A percentile compares a stretch with the other conserved stretches of the same genome.
Evolutionary conservation across 768 basidiomycete genomes (phyloP).

Genomic region (Tricholoma sp.): DNA sequence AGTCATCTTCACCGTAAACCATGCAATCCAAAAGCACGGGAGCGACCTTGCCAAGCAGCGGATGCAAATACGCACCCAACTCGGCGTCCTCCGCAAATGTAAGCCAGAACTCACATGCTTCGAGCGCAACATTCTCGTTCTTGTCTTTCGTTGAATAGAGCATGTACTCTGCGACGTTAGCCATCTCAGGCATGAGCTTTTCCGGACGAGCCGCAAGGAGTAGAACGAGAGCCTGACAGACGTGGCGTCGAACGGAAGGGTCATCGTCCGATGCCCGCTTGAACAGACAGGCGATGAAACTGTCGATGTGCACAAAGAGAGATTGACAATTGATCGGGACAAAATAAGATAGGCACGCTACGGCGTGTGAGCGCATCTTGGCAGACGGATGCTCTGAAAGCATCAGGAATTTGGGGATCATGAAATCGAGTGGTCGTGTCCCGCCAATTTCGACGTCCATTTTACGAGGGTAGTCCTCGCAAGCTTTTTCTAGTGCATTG

Average conservation of each 20-base stretch:
- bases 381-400: conserved; percentile 80
- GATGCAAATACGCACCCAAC: conserved; percentile 76
- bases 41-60: conserved; percentile 85
- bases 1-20: conserved; percentile 93
- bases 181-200: conserved; percentile 94
- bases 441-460: conserved; percentile 93
- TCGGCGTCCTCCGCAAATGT: conserved; percentile 97
- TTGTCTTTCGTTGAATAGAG: conserved; percentile 96
- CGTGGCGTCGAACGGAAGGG: conserved; percentile 88
- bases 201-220: conserved; percentile 91
- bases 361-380: conserved; percentile 90
- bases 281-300: conserved; percentile 90
- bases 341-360: conserved; percentile 93
- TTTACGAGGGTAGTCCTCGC: conserved; percentile 95
- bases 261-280: conserved; percentile 93
- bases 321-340: conserved; percentile 84
- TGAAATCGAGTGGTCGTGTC: conserved; percentile 88
- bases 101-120: conserved; percentile 99
- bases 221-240: conserved; percentile 92
- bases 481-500: conserved; percentile 90
- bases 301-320: conserved; percentile 87
- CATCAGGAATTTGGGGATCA: conserved; percentile 92
- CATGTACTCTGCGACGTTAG: conserved; percentile 97
- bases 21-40: conserved; percentile 96
- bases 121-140: conserved; percentile 93